A percentile compares a stretch with the other conserved stretches of the same genome.
Conservation (phyloP, 2,329 filamentous ascomycete species). For the Madurella mycetomatis region DNA sequence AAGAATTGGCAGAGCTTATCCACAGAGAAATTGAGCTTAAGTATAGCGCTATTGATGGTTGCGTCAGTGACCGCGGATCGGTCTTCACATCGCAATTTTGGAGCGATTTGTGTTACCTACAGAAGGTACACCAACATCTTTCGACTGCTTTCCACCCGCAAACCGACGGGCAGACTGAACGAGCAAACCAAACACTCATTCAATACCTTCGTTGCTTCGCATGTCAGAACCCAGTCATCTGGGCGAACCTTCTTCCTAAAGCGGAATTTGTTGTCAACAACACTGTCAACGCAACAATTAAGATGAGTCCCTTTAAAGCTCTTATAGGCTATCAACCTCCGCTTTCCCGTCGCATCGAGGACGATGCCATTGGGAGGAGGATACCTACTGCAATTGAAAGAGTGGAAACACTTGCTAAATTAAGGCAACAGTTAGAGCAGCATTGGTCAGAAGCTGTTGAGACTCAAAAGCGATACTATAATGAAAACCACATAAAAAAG, state of each 20-base stretch:
- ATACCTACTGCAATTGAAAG: neutral
- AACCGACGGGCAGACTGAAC: neutral
- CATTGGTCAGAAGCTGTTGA: neutral
- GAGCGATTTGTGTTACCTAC: neutral
- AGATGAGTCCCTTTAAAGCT: neutral
- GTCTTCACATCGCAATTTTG: neutral
- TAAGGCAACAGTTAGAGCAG: neutral
- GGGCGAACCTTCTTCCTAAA: neutral
- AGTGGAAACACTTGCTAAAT: neutral
- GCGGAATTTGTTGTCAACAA: neutral
- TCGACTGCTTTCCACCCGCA: neutral
- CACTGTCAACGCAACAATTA: neutral
- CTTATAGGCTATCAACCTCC: neutral
- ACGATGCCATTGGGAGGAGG: neutral
- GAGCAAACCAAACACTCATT: neutral
- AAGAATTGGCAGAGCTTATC: neutral
- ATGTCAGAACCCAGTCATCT: neutral
- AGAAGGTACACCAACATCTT: neutral
- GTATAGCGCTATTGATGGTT: neutral
- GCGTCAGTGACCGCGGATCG: neutral
- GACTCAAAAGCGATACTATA: neutral
- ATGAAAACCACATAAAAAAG: neutral
- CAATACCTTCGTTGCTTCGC: neutral
- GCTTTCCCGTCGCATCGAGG: neutral
- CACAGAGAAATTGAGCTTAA: neutral